Conservation (phyloP, 805 yeast species). For the Yamadazyma sp. region DNA sequence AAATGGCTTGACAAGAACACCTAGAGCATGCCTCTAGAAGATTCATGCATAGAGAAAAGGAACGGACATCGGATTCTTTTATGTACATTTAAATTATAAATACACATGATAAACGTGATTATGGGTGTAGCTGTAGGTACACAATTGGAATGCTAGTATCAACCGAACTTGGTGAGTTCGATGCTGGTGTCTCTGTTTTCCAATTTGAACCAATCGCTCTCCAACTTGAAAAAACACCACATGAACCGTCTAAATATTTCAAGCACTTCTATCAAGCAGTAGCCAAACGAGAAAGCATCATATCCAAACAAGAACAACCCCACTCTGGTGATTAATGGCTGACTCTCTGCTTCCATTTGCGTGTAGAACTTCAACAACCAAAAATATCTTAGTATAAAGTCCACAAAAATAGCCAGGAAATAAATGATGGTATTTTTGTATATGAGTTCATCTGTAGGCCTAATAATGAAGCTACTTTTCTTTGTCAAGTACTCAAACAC, state of each 20-base stretch:
- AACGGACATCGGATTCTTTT: too few species aligned
- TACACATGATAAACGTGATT: not conserved
- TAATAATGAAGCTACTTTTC: slow-evolving; percentile 14
- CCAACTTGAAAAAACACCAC: slow-evolving; percentile 86
- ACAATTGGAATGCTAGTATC: too few species aligned
- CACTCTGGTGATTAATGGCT: slow-evolving; percentile 18
- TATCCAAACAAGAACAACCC: slow-evolving; percentile 37
- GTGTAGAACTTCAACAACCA: slow-evolving; percentile 66
- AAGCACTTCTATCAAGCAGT: slow-evolving; percentile 64
- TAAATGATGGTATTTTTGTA: slow-evolving; percentile 36
- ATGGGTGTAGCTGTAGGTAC: too few species aligned
- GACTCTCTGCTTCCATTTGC: slow-evolving; percentile 24
- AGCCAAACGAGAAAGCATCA: slow-evolving; percentile 50
- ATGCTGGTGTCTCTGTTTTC: slow-evolving; percentile 7
- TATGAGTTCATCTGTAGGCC: slow-evolving; percentile 22
- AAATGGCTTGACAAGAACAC: slow-evolving; percentile 39
- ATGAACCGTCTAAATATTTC: slow-evolving; percentile 84
- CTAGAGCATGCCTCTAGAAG: too few species aligned
- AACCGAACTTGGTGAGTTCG: slow-evolving; percentile 4
- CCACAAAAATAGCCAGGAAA: slow-evolving; percentile 55
- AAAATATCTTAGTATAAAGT: slow-evolving; percentile 66
- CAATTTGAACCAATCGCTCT: slow-evolving; percentile 60
- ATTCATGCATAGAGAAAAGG: too few species aligned
- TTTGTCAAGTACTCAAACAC: slow-evolving; percentile 40
- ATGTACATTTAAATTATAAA: slow-evolving; percentile 7